Conservation (phyloP, 139 green algal species). For the Klebsormidium nitens region DNA sequence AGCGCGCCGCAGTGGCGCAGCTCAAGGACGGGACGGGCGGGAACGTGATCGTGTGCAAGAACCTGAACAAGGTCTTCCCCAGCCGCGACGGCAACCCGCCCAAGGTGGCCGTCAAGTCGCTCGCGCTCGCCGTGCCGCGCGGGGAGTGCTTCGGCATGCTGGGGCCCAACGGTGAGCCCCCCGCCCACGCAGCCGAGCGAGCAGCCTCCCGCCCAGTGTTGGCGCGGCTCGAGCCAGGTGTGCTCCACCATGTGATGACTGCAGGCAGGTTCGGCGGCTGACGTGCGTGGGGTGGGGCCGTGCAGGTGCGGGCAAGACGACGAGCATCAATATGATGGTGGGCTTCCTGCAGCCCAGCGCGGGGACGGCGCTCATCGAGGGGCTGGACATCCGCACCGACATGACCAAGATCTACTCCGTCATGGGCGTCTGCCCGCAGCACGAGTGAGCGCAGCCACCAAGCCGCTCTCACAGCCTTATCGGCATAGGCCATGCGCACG, state of each 20-base stretch:
- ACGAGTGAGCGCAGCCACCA: no score
- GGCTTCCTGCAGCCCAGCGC: constrained; percentile 27
- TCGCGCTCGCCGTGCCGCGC: constrained; percentile 49
- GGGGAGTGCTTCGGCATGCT: constrained; percentile 72
- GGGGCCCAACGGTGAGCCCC: constrained; percentile 88
- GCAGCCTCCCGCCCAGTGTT: no score
- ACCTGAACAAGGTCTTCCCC: constrained; percentile 72
- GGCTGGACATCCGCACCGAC: constrained; percentile 28
- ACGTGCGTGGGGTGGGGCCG: no score
- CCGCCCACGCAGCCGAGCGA: no score
- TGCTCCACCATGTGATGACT: no score
- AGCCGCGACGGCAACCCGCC: constrained; percentile 45
- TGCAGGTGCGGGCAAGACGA: constrained; percentile 72
- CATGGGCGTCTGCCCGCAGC: constrained; percentile 69
- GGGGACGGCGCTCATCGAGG: constrained; percentile 21
- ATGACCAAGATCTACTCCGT: constrained; percentile 64
- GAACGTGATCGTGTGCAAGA: constrained; percentile 65
- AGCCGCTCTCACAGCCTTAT: no score
- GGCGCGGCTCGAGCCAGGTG: no score
- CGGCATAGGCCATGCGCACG: no score
- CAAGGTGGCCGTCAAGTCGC: constrained; percentile 38
- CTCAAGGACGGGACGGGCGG: neutral
- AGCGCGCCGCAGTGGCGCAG: neutral
- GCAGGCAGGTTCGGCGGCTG: no score
- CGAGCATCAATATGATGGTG: constrained; percentile 48